Evolutionary conservation across 148 eudicot species (phyloP), one percentile per base, ranked within the genome.

Genomic region (Salicornia ramosissima): DNA sequence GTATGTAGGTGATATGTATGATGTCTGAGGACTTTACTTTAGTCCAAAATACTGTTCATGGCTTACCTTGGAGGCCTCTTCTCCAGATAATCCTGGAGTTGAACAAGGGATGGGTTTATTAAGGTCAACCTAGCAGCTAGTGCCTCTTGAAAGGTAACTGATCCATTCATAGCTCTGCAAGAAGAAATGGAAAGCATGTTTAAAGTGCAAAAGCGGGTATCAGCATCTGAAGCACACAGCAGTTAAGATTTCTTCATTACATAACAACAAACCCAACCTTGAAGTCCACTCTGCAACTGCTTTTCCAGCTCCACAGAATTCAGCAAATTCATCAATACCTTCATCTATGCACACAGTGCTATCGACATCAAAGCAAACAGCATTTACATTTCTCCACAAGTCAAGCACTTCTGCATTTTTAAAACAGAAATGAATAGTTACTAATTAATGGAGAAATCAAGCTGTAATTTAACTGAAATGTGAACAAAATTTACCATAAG

Each of bases 231-330:
- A 49, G 6, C 25, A 64, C 16, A 51, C 30, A 57, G 18, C 26
- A 56, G 36, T 13, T 18, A 0, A 55, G 26, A 62, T 53, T 19
- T 53, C 22, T 62, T 33, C 64, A 57, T 24, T 33, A 31, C 57
- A 30, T 29, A 29, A 45, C 39, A 43, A 62, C 24, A 73, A 61
- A 77, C 24, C 62, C 74, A 55, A 86, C 98, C 90, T 90, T 51
- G 92, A 86, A 65, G 97, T 94, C 98, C 95, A 93, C 70, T 94
- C 96, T 24, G 97, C 96, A 67, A 94, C 98, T 73, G 96, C 96
- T 79, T 84, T 85, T 61, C 98, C 97, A 74, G 97, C 97, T 64
- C 98, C 98, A 77, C 97, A 90, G 80, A 87, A 94, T 60, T 90
- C 92, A 50, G 97, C 97, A 50, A 94, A 83, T 71, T 94, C 98